Evolutionary conservation across 225 moss, liverwort and hornwort species (phyloP).

Genomic region (Polytrichum commune): DNA sequence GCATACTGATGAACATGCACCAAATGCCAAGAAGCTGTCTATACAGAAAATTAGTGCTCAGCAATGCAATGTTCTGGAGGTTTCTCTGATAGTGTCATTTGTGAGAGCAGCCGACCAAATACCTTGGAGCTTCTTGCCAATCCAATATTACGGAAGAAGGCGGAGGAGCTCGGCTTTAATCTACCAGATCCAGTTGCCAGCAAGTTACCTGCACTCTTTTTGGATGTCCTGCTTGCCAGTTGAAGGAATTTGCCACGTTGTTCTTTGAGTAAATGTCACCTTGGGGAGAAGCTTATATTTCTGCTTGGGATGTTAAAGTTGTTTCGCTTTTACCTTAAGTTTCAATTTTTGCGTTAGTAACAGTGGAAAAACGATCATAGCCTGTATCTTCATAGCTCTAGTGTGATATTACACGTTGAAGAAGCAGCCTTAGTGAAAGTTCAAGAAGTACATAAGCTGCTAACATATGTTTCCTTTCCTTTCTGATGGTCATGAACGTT

Average conservation of each 20-base stretch:
- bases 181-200: slow-evolving; percentile 7
- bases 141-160: slow-evolving; percentile 4
- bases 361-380: too few species aligned
- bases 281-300: too few species aligned
- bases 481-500: too few species aligned
- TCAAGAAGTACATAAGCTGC: too few species aligned
- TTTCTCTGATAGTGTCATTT: slow-evolving; percentile 1
- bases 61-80: not conserved
- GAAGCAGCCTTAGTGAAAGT: too few species aligned
- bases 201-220: slow-evolving; percentile 5
- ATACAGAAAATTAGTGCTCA: not conserved
- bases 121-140: slow-evolving; percentile 9
- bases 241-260: slow-evolving; percentile 1
- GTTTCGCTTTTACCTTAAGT: too few species aligned
- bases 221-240: not conserved
- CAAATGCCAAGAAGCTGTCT: not conserved
- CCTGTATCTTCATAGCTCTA: too few species aligned
- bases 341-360: too few species aligned
- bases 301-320: too few species aligned
- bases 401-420: too few species aligned
- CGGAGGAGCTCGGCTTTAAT: not conserved
- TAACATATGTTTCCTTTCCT: too few species aligned
- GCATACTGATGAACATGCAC: not conserved
- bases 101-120: slow-evolving; percentile 4
- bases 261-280: not conserved